Evolutionary conservation across 768 basidiomycete species (phyloP).

Genomic region (Udeniomyces megalosporus): DNA sequence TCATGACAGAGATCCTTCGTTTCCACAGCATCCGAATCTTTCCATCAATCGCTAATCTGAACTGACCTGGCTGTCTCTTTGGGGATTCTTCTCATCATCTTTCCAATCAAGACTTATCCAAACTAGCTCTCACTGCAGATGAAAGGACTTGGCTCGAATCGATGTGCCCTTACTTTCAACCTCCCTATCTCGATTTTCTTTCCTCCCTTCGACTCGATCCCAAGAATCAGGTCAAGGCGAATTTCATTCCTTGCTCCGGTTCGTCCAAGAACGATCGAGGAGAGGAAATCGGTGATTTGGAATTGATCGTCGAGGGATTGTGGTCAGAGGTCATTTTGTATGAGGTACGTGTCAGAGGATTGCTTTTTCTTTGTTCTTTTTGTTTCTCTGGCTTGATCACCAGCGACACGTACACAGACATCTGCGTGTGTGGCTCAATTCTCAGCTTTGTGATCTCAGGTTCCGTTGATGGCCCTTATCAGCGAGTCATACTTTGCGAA

Average conservation of each 20-base stretch:
- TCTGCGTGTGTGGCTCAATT: no score
- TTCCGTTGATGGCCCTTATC: constrained; percentile 28
- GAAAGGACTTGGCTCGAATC: constrained; percentile 53
- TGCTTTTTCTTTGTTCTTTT: neutral
- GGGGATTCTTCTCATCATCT: neutral
- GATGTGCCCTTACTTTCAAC: constrained; percentile 57
- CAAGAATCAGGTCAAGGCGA: constrained; percentile 45
- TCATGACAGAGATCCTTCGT: no score
- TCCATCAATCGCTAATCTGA: neutral
- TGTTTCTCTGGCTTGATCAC: no score
- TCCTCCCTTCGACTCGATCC: constrained; percentile 26
- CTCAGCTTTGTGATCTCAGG: neutral
- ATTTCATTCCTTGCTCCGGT: constrained; percentile 45
- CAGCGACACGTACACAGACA: no score
- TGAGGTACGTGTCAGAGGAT: constrained; percentile 43
- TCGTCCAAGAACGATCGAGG: constrained; percentile 30
- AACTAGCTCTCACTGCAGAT: constrained; percentile 41
- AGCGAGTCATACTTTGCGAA: constrained; percentile 74
- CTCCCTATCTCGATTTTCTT: constrained; percentile 62
- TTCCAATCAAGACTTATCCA: constrained; percentile 50
- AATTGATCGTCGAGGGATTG: constrained; percentile 54
- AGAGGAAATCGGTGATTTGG: constrained; percentile 35
- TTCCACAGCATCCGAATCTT: no score
- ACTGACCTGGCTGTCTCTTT: neutral
- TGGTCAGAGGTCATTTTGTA: constrained; percentile 75